Conservation (phyloP, 768 basidiomycete genomes). For the Amanita subjunquillea region DNA sequence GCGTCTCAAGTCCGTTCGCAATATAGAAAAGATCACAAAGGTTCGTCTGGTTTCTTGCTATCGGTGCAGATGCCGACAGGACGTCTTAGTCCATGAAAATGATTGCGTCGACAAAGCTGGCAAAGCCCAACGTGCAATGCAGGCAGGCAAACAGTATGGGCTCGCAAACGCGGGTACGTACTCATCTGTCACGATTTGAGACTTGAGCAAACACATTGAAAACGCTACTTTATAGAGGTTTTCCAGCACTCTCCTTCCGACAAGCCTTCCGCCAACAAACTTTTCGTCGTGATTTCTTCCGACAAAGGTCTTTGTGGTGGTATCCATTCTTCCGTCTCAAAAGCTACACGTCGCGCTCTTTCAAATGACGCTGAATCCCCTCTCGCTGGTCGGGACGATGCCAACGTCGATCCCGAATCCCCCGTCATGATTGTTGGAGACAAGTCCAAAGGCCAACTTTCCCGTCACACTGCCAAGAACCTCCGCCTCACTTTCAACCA, state of each 20-base stretch:
- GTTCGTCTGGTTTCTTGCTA: constrained; percentile 28
- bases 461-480: constrained; percentile 53
- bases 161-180: constrained; percentile 77
- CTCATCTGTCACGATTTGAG: background rate
- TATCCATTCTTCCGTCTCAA: constrained; percentile 95
- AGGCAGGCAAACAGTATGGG: constrained; percentile 86
- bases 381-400: constrained; percentile 32
- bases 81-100: constrained; percentile 85
- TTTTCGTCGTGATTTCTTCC: constrained; percentile 91
- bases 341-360: constrained; percentile 72
- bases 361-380: constrained; percentile 39
- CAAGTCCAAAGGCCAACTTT: constrained; percentile 92
- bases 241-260: constrained; percentile 72
- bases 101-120: constrained; percentile 96
- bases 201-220: background rate
- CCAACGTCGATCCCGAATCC: constrained; percentile 44
- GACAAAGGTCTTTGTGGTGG: constrained; percentile 99
- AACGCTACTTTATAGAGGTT: constrained; percentile 48
- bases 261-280: constrained; percentile 61
- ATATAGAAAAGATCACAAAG: constrained; percentile 99
- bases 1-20: constrained; percentile 90
- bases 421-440: constrained; percentile 87
- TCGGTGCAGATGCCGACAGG: background rate
- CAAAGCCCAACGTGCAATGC: constrained; percentile 94
- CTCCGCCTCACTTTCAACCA: constrained; percentile 89